Evolutionary conservation across 2,329 filamentous ascomycete genomes (phyloP).

Genomic region (Aaosphaeria pasadenensis): DNA sequence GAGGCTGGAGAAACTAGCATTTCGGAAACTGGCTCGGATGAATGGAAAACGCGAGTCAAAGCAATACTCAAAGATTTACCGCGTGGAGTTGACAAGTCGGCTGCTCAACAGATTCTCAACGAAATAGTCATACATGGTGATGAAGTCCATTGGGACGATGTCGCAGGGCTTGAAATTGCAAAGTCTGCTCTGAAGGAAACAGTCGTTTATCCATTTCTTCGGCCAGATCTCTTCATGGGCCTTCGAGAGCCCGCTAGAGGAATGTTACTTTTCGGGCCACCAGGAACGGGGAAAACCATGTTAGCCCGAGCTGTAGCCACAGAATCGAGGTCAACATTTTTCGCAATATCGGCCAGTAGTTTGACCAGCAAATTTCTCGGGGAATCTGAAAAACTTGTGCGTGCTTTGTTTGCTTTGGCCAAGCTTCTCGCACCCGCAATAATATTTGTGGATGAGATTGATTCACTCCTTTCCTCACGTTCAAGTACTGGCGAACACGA

Average conservation of each 20-base stretch:
- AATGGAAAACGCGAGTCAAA: slow-evolving; percentile 32
- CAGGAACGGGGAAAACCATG: slow-evolving; percentile 99
- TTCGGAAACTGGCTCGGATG: slow-evolving; percentile 26
- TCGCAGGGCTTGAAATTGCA: slow-evolving; percentile 84
- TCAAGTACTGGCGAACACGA: slow-evolving; percentile 86
- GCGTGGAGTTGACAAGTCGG: slow-evolving; percentile 73
- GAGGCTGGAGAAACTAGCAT: slow-evolving; percentile 20
- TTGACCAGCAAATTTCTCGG: slow-evolving; percentile 94
- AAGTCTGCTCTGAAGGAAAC: slow-evolving; percentile 92
- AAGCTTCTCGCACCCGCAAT: slow-evolving; percentile 89
- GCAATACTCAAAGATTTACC: slow-evolving; percentile 72
- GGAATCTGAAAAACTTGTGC: slow-evolving; percentile 93
- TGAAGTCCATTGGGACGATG: slow-evolving; percentile 90
- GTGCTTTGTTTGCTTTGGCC: slow-evolving; percentile 85
- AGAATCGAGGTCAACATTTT: slow-evolving; percentile 92
- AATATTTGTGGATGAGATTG: slow-evolving; percentile 98
- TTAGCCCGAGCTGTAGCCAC: slow-evolving; percentile 90
- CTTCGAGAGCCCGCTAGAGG: slow-evolving; percentile 89
- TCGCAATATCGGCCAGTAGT: slow-evolving; percentile 92
- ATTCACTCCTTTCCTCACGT: slow-evolving; percentile 82
- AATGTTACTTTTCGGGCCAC: slow-evolving; percentile 94
- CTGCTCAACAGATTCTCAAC: slow-evolving; percentile 89
- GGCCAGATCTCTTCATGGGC: slow-evolving; percentile 93
- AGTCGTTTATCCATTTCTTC: slow-evolving; percentile 93
- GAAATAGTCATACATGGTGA: slow-evolving; percentile 95